Base-by-base conservation (phyloP, 2,329 filamentous ascomycete species). In the Fusarium sp. region DNA sequence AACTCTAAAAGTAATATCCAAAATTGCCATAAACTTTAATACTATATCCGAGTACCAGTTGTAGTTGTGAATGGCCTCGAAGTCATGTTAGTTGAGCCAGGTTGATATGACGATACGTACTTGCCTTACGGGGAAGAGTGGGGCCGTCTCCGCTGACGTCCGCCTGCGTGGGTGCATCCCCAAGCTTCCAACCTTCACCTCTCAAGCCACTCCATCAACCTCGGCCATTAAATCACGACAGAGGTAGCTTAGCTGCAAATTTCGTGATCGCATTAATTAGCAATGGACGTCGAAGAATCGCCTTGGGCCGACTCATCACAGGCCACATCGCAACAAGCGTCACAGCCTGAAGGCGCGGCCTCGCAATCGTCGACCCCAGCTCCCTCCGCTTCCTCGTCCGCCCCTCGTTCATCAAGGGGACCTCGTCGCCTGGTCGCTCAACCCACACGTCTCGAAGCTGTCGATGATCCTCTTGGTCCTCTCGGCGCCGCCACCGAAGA, bases 401-500 rank as follows among this genome's bases (percentile, higher is more conserved):
- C 79, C 23, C 75, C 79, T 67, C 83, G 84, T 31, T 78, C 83
- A 13, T 82, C 83, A 26, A 83, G 84, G 66, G 77, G 80, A n/a
- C 84, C 85, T 37, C 88, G 89, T 69, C 88, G 89, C 66, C 83
- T 93, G 75, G 90, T 91, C 71, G 90, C 91, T 62, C 92, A 94
- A 77, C 88, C 91, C 29, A 94, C 92, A 46, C 91, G 89, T 55
- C 90, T 95, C 64, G 90, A 95, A 80, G 91, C 91, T 65, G 91
- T 93, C 71, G 88, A 91, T 42, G 92, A 94, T 77, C 91, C 92
- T 57, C 86, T 94, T 44, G 93, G 93, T 2, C 93, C 93, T 23
- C 83, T 97, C 52, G 93, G 93, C 61, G 91, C 90, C 55, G 74
- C 88, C 53, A 80, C 91, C 28, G 87, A 88, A 52, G 77, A 78